Percentiles rank a stretch among this genome's conserved stretches.
phyloP scores from a whole-genome alignment of 257 asterid species.

The Apocynum venetum region DNA sequence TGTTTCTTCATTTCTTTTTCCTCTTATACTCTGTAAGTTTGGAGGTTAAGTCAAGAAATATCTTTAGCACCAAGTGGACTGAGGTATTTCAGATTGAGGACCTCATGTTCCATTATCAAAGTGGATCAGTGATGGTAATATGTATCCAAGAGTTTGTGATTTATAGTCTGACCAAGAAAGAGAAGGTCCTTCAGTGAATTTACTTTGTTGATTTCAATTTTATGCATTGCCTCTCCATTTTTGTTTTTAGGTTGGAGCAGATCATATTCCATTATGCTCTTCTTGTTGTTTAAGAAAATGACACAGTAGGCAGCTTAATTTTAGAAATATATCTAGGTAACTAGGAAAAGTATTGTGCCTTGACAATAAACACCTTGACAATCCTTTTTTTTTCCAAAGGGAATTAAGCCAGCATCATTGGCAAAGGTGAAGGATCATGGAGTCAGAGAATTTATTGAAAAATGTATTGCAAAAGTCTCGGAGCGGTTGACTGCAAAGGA shows the following conservation, averaged over 20 bases:
- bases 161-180: neutral
- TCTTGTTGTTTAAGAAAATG: neutral
- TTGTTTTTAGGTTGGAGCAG: conserved; percentile 1
- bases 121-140: neutral
- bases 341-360: neutral
- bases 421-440: conserved; percentile 76
- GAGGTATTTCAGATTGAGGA: neutral
- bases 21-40: no score
- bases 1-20: no score
- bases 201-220: neutral
- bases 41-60: neutral
- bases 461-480: conserved; percentile 75
- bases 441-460: conserved; percentile 72
- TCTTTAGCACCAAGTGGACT: neutral
- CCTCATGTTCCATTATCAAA: neutral
- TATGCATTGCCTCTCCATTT: neutral
- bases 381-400: conserved; percentile 36
- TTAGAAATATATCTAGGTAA: neutral
- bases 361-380: neutral
- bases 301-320: neutral
- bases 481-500: conserved; percentile 84
- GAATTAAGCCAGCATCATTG: conserved; percentile 94
- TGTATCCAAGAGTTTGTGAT: neutral
- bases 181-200: neutral
- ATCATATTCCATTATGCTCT: neutral